phyloP scores from a whole-genome alignment of 1,139 yeast genomes.

The Hansenula lynferdii region DNA sequence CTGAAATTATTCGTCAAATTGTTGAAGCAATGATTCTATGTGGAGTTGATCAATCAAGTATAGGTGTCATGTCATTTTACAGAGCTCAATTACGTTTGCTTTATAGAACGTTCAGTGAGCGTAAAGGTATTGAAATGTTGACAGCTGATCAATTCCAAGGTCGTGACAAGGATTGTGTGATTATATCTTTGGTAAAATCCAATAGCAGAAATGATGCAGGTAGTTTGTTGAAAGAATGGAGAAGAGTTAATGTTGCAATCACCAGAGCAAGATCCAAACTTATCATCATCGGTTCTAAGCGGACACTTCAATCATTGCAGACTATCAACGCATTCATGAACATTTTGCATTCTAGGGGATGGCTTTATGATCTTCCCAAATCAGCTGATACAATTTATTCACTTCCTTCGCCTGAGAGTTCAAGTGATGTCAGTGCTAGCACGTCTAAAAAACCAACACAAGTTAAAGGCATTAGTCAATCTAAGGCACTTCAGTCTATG shows the following conservation, averaged over 20 bases:
- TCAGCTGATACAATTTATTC: slow-evolving; percentile 37
- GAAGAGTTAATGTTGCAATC: slow-evolving; percentile 90
- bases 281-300: slow-evolving; percentile 72
- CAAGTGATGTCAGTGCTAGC: too few species aligned
- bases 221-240: slow-evolving; percentile 78
- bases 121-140: slow-evolving; percentile 58
- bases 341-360: slow-evolving; percentile 50
- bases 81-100: slow-evolving; percentile 70
- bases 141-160: slow-evolving; percentile 98
- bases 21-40: slow-evolving; percentile 52
- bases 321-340: slow-evolving; percentile 61
- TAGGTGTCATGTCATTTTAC: slow-evolving; percentile 89
- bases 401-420: slow-evolving; percentile 6
- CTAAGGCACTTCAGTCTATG: slow-evolving; percentile 11
- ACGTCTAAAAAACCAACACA: neutral
- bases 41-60: slow-evolving; percentile 55
- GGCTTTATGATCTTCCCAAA: slow-evolving; percentile 58
- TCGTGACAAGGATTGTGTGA: slow-evolving; percentile 85
- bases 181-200: slow-evolving; percentile 83
- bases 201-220: slow-evolving; percentile 69
- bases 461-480: neutral
- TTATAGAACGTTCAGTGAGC: slow-evolving; percentile 35
- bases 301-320: slow-evolving; percentile 51
- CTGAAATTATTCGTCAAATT: slow-evolving; percentile 54
- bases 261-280: slow-evolving; percentile 87